Percentiles rank a stretch among this genome's conserved stretches.
Conservation (phyloP, 176 grass and related monocot genomes). For the Secale cereale region DNA sequence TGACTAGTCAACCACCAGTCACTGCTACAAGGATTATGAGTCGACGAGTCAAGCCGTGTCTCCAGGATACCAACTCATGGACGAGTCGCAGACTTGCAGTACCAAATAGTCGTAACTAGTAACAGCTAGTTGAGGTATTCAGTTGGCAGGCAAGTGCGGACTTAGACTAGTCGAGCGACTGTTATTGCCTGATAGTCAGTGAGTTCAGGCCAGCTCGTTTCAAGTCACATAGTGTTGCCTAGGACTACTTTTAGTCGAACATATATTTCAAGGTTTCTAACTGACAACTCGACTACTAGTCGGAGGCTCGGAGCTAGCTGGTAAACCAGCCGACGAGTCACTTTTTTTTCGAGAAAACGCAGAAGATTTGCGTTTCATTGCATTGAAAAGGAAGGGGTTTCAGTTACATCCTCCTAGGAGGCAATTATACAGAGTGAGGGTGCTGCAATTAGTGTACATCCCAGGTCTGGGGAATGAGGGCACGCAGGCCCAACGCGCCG, state of each 20-base stretch:
- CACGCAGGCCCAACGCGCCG: too few species aligned
- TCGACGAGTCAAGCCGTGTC: too few species aligned
- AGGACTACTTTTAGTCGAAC: neutral
- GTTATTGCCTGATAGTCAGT: neutral
- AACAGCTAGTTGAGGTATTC: neutral
- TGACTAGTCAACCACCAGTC: neutral
- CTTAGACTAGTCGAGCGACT: neutral
- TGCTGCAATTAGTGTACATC: too few species aligned
- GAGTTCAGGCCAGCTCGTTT: neutral
- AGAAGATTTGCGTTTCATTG: too few species aligned
- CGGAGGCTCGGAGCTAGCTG: neutral
- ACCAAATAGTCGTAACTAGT: neutral
- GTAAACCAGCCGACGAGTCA: neutral
- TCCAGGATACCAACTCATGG: neutral
- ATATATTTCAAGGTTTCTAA: neutral
- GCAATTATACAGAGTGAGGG: too few species aligned
- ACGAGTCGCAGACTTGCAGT: neutral
- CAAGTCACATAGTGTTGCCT: neutral
- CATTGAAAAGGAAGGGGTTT: too few species aligned
- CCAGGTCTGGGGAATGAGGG: too few species aligned
- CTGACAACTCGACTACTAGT: neutral
- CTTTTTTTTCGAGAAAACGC: too few species aligned
- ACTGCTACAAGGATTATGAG: neutral
- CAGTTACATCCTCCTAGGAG: too few species aligned
- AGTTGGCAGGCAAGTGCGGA: neutral